These are phyloP conservation scores for Dioscorea cayenensis DNA, from an alignment of 116 monocot species.

Conservation along the genomic window DNA sequence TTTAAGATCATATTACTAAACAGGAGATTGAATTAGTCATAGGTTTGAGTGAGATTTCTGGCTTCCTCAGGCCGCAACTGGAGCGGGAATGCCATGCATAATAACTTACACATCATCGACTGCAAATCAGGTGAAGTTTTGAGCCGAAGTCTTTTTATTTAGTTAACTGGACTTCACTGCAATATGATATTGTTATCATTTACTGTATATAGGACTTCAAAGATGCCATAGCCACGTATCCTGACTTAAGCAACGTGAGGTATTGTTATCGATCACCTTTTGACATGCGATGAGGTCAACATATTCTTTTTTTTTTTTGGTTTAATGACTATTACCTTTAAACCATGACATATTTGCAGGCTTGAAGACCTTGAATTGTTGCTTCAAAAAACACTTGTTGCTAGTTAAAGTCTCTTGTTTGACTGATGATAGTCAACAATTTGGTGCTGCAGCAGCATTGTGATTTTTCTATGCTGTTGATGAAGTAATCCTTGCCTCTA, in stretches of 20 bases:
- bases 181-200: not conserved
- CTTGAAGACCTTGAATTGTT: conserved; percentile 62
- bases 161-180: not conserved
- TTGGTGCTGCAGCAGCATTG: no score
- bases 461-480: no score
- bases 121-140: conserved; percentile 62
- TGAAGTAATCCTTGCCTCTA: no score
- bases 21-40: not conserved
- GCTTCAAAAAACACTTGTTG: conserved; percentile 38
- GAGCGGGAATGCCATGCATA: conserved; percentile 94
- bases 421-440: no score
- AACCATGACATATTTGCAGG: conserved; percentile 34
- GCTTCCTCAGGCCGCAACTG: conserved; percentile 65
- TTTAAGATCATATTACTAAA: not conserved
- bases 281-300: no score
- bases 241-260: conserved; percentile 82
- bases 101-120: conserved; percentile 93
- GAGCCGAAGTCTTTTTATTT: not conserved
- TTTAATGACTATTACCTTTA: not conserved
- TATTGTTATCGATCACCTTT: conserved; percentile 10
- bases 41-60: conserved; percentile 3
- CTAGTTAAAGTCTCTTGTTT: conserved; percentile 17
- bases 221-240: conserved; percentile 81
- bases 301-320: not conserved
- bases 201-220: conserved; percentile 59